Evolutionary conservation across 2,329 filamentous ascomycete species (phyloP).

Genomic region (Paraconiothyrium sp.): DNA sequence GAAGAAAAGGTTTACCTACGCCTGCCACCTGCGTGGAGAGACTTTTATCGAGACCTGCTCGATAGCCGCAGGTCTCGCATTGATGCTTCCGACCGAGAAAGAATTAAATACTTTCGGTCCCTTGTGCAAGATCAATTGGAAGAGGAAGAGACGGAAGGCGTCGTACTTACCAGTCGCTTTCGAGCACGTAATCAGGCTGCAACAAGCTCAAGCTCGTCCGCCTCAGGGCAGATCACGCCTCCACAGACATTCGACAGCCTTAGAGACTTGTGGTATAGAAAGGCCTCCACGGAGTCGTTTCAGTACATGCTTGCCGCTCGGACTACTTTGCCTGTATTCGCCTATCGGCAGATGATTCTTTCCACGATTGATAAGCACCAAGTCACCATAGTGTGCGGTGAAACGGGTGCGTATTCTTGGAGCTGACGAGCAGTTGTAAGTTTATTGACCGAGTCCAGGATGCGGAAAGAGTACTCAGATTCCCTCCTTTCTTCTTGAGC

Average conservation of each 20-base stretch:
- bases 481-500: conserved; percentile 91
- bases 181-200: conserved; percentile 55
- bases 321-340: conserved; percentile 88
- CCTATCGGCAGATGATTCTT: conserved; percentile 81
- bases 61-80: conserved; percentile 74
- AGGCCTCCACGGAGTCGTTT: conserved; percentile 65
- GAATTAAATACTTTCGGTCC: conserved; percentile 73
- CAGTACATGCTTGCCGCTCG: conserved; percentile 81
- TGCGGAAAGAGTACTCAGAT: conserved; percentile 98
- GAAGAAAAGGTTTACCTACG: conserved; percentile 87
- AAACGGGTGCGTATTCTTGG: conserved; percentile 63
- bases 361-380: conserved; percentile 80
- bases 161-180: conserved; percentile 81
- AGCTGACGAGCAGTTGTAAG: no score
- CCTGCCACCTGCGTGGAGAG: conserved; percentile 81
- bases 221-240: conserved; percentile 43
- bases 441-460: conserved; percentile 55
- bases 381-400: conserved; percentile 92
- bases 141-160: conserved; percentile 57
- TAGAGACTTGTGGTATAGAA: conserved; percentile 62
- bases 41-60: conserved; percentile 83
- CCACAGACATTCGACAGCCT: conserved; percentile 52
- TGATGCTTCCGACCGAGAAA: conserved; percentile 75
- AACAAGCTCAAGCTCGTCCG: conserved; percentile 35
- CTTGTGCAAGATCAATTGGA: conserved; percentile 75